phyloP scores from a whole-genome alignment of 2,329 filamentous ascomycete species.

The Neopestalotiopsis sp. region DNA sequence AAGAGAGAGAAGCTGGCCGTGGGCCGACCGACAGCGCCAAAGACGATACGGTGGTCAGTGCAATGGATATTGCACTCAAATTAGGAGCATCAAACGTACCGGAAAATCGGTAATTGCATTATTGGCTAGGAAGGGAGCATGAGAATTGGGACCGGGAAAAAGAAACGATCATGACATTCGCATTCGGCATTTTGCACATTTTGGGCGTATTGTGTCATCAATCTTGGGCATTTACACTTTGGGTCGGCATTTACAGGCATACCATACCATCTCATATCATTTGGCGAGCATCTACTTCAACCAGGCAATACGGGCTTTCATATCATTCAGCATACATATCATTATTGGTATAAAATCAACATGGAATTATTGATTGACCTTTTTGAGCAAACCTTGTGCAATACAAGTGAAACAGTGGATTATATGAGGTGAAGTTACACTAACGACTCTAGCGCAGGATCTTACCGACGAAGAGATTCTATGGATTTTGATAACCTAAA shows the following conservation, averaged over 20 bases:
- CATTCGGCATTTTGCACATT: neutral
- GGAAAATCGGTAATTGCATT: neutral
- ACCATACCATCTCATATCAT: neutral
- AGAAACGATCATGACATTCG: slow-evolving; percentile 2
- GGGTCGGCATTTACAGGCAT: neutral
- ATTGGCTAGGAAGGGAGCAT: neutral
- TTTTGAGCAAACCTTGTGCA: neutral
- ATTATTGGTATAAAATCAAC: neutral
- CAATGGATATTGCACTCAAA: slow-evolving; percentile 7
- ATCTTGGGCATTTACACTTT: slow-evolving; percentile 4
- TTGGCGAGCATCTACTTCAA: neutral
- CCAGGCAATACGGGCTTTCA: neutral
- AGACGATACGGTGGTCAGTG: slow-evolving; percentile 15
- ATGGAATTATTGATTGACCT: neutral
- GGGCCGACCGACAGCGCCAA: slow-evolving; percentile 18
- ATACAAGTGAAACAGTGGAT: neutral
- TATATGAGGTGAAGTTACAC: neutral
- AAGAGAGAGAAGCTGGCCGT: slow-evolving; percentile 18
- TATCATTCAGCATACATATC: neutral
- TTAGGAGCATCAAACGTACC: slow-evolving; percentile 11
- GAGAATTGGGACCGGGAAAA: neutral
- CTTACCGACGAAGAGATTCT: neutral
- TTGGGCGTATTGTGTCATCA: neutral
- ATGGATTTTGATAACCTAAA: neutral
- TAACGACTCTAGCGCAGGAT: neutral